A percentile compares a stretch with the other conserved stretches of the same genome.
Evolutionary conservation across 768 basidiomycete genomes (phyloP).

Genomic region (Lyophyllum atratum): DNA sequence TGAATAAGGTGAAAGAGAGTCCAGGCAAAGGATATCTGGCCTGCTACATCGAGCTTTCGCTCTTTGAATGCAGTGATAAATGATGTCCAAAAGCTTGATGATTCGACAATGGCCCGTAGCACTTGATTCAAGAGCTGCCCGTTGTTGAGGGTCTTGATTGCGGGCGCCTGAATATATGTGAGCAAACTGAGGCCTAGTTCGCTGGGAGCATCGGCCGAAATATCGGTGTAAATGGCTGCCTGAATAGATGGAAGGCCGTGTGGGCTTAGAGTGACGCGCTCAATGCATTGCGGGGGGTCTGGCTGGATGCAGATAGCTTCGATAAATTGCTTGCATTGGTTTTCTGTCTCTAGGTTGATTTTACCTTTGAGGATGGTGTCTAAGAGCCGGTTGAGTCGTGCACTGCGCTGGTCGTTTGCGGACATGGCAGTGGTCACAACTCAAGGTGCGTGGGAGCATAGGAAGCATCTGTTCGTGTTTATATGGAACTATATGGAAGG

Average conservation of each 20-base stretch:
- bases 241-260: conserved; percentile 37
- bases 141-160: conserved; percentile 30
- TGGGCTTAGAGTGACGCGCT: conserved; percentile 31
- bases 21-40: conserved; percentile 33
- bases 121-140: conserved; percentile 38
- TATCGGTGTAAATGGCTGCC: conserved; percentile 37
- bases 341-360: background rate
- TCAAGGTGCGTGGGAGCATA: background rate
- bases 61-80: conserved; percentile 32
- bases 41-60: conserved; percentile 23
- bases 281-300: conserved; percentile 36
- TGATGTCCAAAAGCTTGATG: conserved; percentile 46
- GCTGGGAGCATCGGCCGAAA: conserved; percentile 36
- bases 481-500: background rate
- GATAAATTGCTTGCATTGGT: conserved; percentile 34
- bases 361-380: background rate
- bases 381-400: background rate
- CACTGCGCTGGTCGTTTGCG: background rate
- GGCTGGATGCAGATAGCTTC: conserved; percentile 41
- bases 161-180: conserved; percentile 34
- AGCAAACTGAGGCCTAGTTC: conserved; percentile 32
- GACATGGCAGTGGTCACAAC: background rate
- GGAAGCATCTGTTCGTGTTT: background rate
- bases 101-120: conserved; percentile 39
- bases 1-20: conserved; percentile 38